A percentile compares a stretch with the other conserved stretches of the same genome.
phyloP scores from a whole-genome alignment of 2,329 filamentous ascomycete genomes.

The Raffaelea albimanens region DNA sequence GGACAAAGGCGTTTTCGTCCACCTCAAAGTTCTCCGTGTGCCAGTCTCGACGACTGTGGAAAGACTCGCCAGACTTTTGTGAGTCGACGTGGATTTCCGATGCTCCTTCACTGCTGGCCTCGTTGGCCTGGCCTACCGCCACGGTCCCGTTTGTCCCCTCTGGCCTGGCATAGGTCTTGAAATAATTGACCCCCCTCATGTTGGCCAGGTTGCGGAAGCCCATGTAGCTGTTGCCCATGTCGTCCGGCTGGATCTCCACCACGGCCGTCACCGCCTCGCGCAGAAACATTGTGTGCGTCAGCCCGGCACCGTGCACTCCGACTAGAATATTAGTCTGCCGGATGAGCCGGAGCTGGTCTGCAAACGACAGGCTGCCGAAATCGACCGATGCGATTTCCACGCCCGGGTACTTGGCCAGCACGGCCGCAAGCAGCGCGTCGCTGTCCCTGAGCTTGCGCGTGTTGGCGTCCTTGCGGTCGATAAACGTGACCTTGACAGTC shows the following conservation, averaged over 20 bases:
- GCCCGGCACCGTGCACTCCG: constrained; percentile 32
- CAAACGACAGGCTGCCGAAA: constrained; percentile 25
- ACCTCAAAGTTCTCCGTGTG: constrained; percentile 6
- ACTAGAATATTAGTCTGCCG: constrained; percentile 29
- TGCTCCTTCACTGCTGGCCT: background rate
- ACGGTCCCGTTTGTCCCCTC: background rate
- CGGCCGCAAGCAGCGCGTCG: constrained; percentile 17
- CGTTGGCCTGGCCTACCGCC: background rate
- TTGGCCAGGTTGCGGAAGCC: constrained; percentile 32
- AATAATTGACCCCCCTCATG: constrained; percentile 27
- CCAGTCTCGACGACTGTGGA: constrained; percentile 1
- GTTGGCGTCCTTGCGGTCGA: constrained; percentile 20
- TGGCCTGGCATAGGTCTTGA: constrained; percentile 22
- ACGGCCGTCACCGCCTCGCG: constrained; percentile 21
- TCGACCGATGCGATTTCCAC: constrained; percentile 24
- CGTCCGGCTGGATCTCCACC: constrained; percentile 31
- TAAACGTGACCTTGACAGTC: constrained; percentile 22
- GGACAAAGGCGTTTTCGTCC: constrained; percentile 2
- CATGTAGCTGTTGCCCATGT: constrained; percentile 21
- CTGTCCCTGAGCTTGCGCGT: constrained; percentile 21
- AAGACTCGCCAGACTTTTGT: no score
- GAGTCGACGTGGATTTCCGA: no score
- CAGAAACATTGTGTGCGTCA: constrained; percentile 32
- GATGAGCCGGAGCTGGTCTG: constrained; percentile 24
- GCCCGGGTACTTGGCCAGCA: constrained; percentile 16